Conservation (phyloP, 2,329 filamentous ascomycete genomes). For the Cercospora zeina region DNA sequence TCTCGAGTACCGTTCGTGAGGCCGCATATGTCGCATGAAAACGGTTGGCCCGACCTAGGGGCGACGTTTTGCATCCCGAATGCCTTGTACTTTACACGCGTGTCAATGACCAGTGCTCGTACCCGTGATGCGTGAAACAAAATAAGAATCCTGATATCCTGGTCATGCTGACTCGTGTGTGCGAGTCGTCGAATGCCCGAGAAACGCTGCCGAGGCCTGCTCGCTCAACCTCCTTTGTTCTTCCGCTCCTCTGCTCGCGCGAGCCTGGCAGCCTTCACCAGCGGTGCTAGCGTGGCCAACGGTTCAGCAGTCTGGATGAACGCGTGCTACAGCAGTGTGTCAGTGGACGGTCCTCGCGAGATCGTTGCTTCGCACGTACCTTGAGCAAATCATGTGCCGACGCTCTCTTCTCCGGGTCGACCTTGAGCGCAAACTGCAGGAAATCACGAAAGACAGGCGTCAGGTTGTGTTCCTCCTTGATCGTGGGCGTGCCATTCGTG, state of each 20-base stretch:
- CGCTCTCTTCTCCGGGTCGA: slow-evolving; percentile 94
- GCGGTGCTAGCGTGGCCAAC: slow-evolving; percentile 71
- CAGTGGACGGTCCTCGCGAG: not conserved
- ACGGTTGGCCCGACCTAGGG: not conserved
- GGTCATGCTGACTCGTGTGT: not conserved
- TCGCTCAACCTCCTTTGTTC: slow-evolving; percentile 47
- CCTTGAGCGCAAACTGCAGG: slow-evolving; percentile 87
- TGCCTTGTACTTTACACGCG: slow-evolving; percentile 7
- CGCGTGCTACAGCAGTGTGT: slow-evolving; percentile 41
- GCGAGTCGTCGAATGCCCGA: not conserved
- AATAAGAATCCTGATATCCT: slow-evolving; percentile 3
- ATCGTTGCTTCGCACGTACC: slow-evolving; percentile 57
- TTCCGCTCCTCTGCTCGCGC: slow-evolving; percentile 75
- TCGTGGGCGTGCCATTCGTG: slow-evolving; percentile 89
- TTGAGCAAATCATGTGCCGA: slow-evolving; percentile 90
- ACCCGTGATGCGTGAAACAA: not conserved
- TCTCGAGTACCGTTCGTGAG: not conserved
- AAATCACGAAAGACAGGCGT: slow-evolving; percentile 86
- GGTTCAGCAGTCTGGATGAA: slow-evolving; percentile 57
- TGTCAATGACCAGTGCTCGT: slow-evolving; percentile 5
- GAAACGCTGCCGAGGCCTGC: not conserved
- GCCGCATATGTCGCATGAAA: not conserved
- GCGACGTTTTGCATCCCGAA: slow-evolving; percentile 1
- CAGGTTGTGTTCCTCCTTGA: slow-evolving; percentile 87
- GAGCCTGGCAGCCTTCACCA: slow-evolving; percentile 81